phyloP scores from a whole-genome alignment of 2,329 filamentous ascomycete genomes.

The Byssochlamys sp. region DNA sequence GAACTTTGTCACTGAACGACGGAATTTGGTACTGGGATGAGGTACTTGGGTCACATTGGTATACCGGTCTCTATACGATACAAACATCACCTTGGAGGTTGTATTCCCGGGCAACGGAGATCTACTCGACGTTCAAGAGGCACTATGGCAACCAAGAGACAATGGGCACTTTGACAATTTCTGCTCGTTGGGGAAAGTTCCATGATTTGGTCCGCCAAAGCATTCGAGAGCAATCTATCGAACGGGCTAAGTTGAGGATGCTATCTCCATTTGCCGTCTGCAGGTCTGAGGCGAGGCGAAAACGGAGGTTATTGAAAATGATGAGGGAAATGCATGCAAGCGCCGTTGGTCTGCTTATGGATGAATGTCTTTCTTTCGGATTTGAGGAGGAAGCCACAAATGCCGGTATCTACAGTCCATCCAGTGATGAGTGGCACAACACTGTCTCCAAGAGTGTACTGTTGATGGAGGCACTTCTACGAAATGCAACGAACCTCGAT shows the following conservation, averaged over 20 bases:
- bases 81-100: constrained; percentile 73
- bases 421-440: constrained; percentile 55
- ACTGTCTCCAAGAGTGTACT: constrained; percentile 71
- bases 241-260: constrained; percentile 60
- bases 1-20: constrained; percentile 72
- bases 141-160: constrained; percentile 27
- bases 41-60: constrained; percentile 65
- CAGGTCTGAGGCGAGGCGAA: constrained; percentile 63
- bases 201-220: constrained; percentile 71
- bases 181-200: constrained; percentile 51
- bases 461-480: constrained; percentile 76
- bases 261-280: constrained; percentile 69
- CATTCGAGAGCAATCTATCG: constrained; percentile 61
- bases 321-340: constrained; percentile 74
- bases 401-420: constrained; percentile 34
- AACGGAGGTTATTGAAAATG: constrained; percentile 61
- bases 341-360: constrained; percentile 75
- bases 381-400: constrained; percentile 48
- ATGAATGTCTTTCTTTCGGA: constrained; percentile 67
- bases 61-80: constrained; percentile 71
- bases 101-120: constrained; percentile 60
- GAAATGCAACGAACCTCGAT: constrained; percentile 57
- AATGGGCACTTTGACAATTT: constrained; percentile 18
- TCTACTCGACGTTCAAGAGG: constrained; percentile 48
- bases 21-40: constrained; percentile 96